These are phyloP conservation scores for Puccinia sorghi DNA, from an alignment of 1,284 basidiomycete species.

Conservation along the genomic window DNA sequence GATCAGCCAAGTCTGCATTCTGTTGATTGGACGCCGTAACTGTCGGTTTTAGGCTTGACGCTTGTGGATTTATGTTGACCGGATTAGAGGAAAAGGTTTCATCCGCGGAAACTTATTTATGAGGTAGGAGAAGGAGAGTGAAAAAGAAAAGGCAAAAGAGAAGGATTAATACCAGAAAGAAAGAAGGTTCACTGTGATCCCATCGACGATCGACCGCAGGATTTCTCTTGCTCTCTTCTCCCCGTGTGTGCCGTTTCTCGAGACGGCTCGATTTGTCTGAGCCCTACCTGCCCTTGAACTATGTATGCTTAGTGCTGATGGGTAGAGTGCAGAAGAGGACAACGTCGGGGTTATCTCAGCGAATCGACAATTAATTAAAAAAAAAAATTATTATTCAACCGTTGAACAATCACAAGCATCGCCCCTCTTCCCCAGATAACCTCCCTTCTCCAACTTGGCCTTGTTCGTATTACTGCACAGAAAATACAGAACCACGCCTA, in stretches of 20 bases:
- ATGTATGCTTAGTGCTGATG: not conserved
- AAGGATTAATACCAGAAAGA: not conserved
- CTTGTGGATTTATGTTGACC: too few relatives aligned
- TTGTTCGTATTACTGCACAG: not conserved
- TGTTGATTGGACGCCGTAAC: too few relatives aligned
- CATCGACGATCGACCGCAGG: not conserved
- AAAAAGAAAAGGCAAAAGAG: not conserved
- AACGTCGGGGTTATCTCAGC: not conserved
- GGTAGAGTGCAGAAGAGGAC: not conserved
- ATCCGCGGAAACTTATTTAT: too few relatives aligned
- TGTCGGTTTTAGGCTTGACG: too few relatives aligned
- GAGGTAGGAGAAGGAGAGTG: not conserved
- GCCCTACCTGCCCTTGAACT: not conserved
- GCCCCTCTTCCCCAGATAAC: not conserved
- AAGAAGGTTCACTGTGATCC: constrained; percentile 9
- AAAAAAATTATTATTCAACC: not conserved
- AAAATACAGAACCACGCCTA: not conserved
- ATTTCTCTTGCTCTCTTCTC: not conserved
- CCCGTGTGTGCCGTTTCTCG: not conserved
- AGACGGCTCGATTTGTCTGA: not conserved
- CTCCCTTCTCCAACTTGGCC: not conserved
- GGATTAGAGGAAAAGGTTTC: too few relatives aligned
- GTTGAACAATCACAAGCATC: not conserved
- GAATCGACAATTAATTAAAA: not conserved
- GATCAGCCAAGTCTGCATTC: not conserved